Conservation (phyloP, 306 rosid genomes). For the Malus sylvestris region DNA sequence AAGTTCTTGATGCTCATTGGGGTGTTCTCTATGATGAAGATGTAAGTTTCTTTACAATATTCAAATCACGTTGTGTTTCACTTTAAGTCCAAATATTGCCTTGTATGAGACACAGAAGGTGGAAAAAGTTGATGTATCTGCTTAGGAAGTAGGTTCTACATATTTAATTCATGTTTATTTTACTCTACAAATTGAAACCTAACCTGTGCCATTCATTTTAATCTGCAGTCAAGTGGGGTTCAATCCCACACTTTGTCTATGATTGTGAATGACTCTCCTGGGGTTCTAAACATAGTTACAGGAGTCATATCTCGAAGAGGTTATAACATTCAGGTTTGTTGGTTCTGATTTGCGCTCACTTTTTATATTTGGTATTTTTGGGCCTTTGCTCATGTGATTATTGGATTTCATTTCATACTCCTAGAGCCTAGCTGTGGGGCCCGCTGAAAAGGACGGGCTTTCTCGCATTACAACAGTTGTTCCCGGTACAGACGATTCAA, state of each 20-base stretch:
- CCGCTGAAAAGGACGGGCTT: conserved; percentile 44
- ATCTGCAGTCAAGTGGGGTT: conserved; percentile 42
- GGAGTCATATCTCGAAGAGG: conserved; percentile 61
- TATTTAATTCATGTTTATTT: background rate
- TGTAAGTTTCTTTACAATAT: conserved; percentile 26
- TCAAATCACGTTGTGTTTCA: background rate
- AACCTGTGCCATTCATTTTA: background rate
- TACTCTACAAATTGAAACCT: background rate
- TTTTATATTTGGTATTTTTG: background rate
- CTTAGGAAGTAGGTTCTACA: background rate
- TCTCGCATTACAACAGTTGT: conserved; percentile 60
- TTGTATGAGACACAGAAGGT: background rate
- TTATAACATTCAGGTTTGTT: conserved; percentile 58
- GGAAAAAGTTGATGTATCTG: background rate
- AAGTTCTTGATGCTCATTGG: conserved; percentile 62
- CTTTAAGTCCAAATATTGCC: background rate
- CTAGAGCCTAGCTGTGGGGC: conserved; percentile 65
- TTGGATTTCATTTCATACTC: background rate
- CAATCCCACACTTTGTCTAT: conserved; percentile 52
- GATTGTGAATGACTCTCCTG: conserved; percentile 51
- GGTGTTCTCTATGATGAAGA: conserved; percentile 53
- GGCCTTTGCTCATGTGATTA: background rate
- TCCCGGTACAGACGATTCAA: conserved; percentile 54
- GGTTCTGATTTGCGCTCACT: background rate
- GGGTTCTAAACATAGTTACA: conserved; percentile 53